Percentiles rank a stretch among this genome's conserved stretches.
These are phyloP conservation scores for Aegilops speltoides DNA, from an alignment of 176 grass and related monocot species.

Conservation along the genomic window DNA sequence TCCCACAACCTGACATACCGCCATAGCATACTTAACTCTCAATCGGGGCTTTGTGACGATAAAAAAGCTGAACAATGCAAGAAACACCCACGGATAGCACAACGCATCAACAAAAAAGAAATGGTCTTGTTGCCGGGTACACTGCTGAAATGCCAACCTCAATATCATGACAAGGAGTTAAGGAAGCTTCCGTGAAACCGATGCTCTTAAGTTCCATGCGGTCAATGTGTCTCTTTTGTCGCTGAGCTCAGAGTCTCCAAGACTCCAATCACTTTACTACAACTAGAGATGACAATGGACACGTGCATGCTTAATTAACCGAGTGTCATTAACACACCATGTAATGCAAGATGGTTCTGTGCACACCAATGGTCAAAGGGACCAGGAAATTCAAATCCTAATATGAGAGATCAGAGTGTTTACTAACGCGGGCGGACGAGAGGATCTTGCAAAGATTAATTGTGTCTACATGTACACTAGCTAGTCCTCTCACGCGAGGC, in stretches of 20 bases:
- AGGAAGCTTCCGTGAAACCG: constrained; percentile 40
- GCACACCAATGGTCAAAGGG: no score
- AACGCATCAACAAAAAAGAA: no score
- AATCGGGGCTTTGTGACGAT: no score
- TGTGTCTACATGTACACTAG: constrained; percentile 12
- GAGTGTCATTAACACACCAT: background rate
- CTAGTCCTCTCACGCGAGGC: no score
- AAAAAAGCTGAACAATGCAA: no score
- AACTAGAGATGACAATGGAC: background rate
- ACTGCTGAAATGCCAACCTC: no score
- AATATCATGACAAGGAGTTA: no score
- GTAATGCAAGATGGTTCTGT: background rate
- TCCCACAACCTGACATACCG: no score
- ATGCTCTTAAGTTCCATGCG: background rate
- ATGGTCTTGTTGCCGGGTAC: no score
- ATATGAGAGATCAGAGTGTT: background rate
- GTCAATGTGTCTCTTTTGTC: constrained; percentile 18
- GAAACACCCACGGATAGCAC: no score
- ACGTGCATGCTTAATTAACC: background rate
- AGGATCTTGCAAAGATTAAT: background rate
- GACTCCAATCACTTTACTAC: background rate
- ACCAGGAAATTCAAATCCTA: background rate
- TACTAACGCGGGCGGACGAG: background rate
- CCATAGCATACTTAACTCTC: no score
- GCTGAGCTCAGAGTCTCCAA: background rate